Evolutionary conservation across 2,329 filamentous ascomycete genomes (phyloP).

Genomic region (Aureobasidium leucospermi): DNA sequence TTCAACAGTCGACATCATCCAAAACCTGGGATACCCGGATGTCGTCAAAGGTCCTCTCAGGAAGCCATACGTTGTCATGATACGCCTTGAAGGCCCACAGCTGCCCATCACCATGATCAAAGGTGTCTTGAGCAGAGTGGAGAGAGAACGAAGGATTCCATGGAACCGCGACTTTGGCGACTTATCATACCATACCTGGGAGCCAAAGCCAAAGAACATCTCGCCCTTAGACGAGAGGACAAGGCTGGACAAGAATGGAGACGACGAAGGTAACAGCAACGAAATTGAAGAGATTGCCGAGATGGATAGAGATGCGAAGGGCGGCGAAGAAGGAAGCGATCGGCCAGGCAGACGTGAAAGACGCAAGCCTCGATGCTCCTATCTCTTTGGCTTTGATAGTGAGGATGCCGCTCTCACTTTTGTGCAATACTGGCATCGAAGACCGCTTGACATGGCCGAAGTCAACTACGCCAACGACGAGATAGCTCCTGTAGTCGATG

Average conservation of each 20-base stretch:
- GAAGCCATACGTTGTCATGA: slow-evolving; percentile 26
- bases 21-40: slow-evolving; percentile 27
- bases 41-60: slow-evolving; percentile 22
- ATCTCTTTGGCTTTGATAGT: slow-evolving; percentile 50
- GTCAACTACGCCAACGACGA: slow-evolving; percentile 26
- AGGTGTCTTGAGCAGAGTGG: slow-evolving; percentile 18
- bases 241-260: not conserved
- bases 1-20: slow-evolving; percentile 27
- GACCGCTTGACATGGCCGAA: slow-evolving; percentile 29
- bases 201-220: slow-evolving; percentile 11
- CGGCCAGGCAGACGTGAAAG: slow-evolving; percentile 26
- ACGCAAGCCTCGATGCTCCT: slow-evolving; percentile 18
- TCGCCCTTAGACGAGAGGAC: not conserved
- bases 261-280: not conserved
- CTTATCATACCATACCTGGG: slow-evolving; percentile 20
- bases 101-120: slow-evolving; percentile 21
- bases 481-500: slow-evolving; percentile 34
- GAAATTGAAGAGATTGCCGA: not conserved
- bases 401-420: slow-evolving; percentile 48
- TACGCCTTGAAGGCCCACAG: slow-evolving; percentile 29
- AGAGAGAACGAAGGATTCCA: slow-evolving; percentile 14
- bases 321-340: slow-evolving; percentile 20
- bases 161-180: slow-evolving; percentile 17
- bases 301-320: slow-evolving; percentile 13
- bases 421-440: slow-evolving; percentile 46